phyloP scores from a whole-genome alignment of 139 green algal genomes.

The Gonium pectorale region DNA sequence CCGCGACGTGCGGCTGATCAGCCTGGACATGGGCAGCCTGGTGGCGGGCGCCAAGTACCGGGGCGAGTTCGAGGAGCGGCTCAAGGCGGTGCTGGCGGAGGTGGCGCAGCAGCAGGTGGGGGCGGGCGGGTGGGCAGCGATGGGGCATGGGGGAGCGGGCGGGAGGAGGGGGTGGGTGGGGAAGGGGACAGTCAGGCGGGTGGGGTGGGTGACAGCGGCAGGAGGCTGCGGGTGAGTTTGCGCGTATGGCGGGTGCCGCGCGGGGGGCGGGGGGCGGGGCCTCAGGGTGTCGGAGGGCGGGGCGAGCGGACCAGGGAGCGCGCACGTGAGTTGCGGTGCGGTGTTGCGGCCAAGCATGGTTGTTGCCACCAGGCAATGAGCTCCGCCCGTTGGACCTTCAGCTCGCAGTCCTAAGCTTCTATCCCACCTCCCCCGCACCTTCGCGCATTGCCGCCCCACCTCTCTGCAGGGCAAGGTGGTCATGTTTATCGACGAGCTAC shows the following conservation, averaged over 20 bases:
- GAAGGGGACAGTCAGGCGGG: no score
- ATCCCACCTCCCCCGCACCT: no score
- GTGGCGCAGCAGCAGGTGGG: slow-evolving; percentile 59
- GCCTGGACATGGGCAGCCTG: slow-evolving; percentile 93
- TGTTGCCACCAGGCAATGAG: no score
- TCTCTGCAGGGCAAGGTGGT: slow-evolving; percentile 74
- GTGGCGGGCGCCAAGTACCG: slow-evolving; percentile 85
- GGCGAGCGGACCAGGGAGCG: no score
- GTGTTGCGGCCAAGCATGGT: no score
- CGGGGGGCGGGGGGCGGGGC: no score
- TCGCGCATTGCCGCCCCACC: no score
- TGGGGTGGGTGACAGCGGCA: not conserved
- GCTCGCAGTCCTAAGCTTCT: no score
- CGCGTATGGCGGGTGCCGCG: no score
- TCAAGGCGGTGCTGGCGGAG: slow-evolving; percentile 82
- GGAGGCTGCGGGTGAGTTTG: not conserved
- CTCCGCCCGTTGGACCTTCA: no score
- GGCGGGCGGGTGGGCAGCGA: not conserved
- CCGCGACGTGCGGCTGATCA: slow-evolving; percentile 77
- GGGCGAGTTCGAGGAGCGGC: slow-evolving; percentile 95
- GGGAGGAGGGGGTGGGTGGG: not conserved
- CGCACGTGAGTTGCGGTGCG: no score
- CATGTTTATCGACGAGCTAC: slow-evolving; percentile 86
- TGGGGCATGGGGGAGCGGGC: not conserved
- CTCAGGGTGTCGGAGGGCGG: no score